phyloP scores from a whole-genome alignment of 192 early-diverging fungal genomes.

The Powellomyces hirtus region DNA sequence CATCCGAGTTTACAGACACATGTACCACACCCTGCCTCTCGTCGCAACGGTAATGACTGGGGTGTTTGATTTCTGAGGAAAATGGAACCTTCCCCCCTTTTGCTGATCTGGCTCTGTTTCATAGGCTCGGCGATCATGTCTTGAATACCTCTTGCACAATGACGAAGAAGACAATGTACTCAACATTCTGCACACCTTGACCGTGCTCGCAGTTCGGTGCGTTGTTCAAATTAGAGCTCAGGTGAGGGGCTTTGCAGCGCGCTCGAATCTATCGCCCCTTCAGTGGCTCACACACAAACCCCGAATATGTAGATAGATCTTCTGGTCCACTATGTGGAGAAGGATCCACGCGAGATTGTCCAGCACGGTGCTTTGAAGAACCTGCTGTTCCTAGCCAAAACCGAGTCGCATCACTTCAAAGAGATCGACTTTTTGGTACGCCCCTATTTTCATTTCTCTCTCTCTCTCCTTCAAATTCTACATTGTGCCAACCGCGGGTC shows the following conservation, averaged over 20 bases:
- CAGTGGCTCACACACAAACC: background rate
- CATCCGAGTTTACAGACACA: conserved; percentile 14
- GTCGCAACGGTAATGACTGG: background rate
- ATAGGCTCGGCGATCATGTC: conserved; percentile 16
- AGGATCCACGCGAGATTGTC: background rate
- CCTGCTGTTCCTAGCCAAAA: conserved; percentile 1
- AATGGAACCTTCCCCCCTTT: no score
- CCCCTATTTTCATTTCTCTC: background rate
- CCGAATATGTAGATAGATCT: conserved; percentile 7
- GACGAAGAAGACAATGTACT: background rate
- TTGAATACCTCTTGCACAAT: background rate
- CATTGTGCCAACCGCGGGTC: no score
- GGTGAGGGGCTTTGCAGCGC: background rate
- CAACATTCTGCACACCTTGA: conserved; percentile 15
- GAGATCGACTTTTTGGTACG: background rate
- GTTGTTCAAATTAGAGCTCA: conserved; percentile 8
- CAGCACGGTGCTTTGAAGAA: conserved; percentile 5
- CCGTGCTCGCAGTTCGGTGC: conserved; percentile 10
- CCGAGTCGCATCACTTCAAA: background rate
- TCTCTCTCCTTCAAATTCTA: background rate
- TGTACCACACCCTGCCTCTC: conserved; percentile 4
- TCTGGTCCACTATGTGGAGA: conserved; percentile 4
- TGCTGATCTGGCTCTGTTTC: background rate
- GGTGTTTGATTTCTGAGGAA: background rate
- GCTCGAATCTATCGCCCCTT: background rate